Evolutionary conservation across 257 asterid genomes (phyloP).

Genomic region (Penstemon davidsonii): DNA sequence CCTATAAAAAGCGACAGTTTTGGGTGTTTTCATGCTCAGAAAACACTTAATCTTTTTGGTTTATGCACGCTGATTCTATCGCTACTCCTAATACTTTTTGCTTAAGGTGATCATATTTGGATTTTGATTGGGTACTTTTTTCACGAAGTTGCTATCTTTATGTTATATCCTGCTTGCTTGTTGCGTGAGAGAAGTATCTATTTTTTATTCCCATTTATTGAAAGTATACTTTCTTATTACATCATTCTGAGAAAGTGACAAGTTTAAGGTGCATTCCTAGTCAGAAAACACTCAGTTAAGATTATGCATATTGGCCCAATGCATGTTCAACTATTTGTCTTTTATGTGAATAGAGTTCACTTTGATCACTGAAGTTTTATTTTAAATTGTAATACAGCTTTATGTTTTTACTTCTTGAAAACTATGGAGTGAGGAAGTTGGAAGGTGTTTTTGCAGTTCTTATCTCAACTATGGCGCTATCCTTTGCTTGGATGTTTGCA

Average conservation of each 20-base stretch:
- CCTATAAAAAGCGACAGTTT: slow-evolving; percentile 9
- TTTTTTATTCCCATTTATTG: neutral
- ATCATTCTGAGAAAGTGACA: neutral
- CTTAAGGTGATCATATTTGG: neutral
- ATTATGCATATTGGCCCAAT: slow-evolving; percentile 20
- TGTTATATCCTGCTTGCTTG: neutral
- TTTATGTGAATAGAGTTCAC: slow-evolving; percentile 27
- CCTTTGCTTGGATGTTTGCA: slow-evolving; percentile 99
- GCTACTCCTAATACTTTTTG: no score
- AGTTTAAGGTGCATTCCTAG: neutral
- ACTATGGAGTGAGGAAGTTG: slow-evolving; percentile 98
- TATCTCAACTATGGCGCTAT: slow-evolving; percentile 82
- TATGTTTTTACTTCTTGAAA: slow-evolving; percentile 90
- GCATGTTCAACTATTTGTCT: slow-evolving; percentile 25
- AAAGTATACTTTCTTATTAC: neutral
- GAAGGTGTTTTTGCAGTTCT: slow-evolving; percentile 97
- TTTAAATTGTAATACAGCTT: slow-evolving; percentile 58
- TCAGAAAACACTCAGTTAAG: neutral
- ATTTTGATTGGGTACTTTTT: neutral
- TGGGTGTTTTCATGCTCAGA: slow-evolving; percentile 37
- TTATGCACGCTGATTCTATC: neutral
- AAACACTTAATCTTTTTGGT: slow-evolving; percentile 19
- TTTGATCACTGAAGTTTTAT: slow-evolving; percentile 28
- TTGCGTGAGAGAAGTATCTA: neutral
- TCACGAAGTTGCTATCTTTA: neutral